These are phyloP conservation scores for Clonostachys solani DNA, from an alignment of 2,329 filamentous ascomycete genomes.

Conservation along the genomic window DNA sequence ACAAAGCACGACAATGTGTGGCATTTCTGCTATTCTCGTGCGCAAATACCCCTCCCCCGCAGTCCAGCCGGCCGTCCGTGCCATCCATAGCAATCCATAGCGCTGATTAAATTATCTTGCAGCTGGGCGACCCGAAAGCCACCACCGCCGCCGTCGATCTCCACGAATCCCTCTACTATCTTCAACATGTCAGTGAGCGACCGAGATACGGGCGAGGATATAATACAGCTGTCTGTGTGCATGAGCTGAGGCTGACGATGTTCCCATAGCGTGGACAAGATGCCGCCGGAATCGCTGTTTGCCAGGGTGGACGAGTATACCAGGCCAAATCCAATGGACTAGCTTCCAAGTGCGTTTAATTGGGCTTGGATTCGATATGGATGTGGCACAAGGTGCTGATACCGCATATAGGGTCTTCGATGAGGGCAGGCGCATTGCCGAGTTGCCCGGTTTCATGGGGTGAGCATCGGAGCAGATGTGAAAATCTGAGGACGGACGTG, in stretches of 20 bases:
- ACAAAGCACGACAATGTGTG: not conserved
- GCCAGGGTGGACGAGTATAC: constrained; percentile 75
- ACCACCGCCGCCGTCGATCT: constrained; percentile 50
- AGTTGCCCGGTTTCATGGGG: constrained; percentile 71
- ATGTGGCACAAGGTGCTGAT: not conserved
- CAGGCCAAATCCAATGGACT: constrained; percentile 91
- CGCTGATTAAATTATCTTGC: not conserved
- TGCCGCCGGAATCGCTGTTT: constrained; percentile 79
- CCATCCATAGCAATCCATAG: not conserved
- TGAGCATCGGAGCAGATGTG: constrained; percentile 1
- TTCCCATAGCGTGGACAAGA: constrained; percentile 68
- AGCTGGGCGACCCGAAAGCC: constrained; percentile 21
- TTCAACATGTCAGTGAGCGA: constrained; percentile 43
- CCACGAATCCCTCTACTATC: constrained; percentile 67
- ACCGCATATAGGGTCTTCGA: constrained; percentile 63
- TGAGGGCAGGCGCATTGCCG: constrained; percentile 66
- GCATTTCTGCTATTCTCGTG: not conserved
- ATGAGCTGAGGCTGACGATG: not conserved
- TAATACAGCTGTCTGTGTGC: not conserved
- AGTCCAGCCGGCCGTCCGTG: not conserved
- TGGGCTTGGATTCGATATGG: not conserved
- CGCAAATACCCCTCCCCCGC: not conserved
- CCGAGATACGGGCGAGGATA: not conserved
- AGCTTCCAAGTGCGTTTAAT: constrained; percentile 57
- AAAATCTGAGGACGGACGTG: too few species aligned